Conservation (phyloP, 1,139 yeast species). For the Taphrina sp. region DNA sequence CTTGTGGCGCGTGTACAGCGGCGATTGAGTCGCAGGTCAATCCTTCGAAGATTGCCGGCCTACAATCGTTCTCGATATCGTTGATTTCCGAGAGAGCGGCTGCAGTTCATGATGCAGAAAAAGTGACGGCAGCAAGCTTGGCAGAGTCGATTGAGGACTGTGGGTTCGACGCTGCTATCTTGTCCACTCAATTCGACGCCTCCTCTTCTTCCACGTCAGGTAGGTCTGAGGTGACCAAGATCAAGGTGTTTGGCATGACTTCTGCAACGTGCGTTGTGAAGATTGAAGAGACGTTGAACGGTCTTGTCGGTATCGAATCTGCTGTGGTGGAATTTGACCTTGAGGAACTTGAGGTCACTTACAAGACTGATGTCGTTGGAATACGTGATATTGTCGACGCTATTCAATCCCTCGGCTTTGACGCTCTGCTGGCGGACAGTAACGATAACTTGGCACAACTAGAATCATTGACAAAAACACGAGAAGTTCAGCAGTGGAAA, state of each 20-base stretch:
- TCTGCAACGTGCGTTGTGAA: constrained; percentile 78
- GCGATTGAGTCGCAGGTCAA: constrained; percentile 58
- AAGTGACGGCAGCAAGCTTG: constrained; percentile 1
- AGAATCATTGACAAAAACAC: constrained; percentile 61
- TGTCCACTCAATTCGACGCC: no score
- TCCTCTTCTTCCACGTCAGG: constrained; percentile 1
- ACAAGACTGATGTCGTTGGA: constrained; percentile 44
- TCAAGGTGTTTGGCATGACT: constrained; percentile 70
- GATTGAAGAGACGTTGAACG: constrained; percentile 56
- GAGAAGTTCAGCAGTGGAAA: constrained; percentile 73
- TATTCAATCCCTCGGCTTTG: constrained; percentile 53
- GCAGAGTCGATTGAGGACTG: constrained; percentile 35
- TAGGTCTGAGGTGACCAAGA: constrained; percentile 2
- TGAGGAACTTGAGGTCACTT: constrained; percentile 63
- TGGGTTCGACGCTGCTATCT: constrained; percentile 33
- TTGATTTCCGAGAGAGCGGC: constrained; percentile 23
- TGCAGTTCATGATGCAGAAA: constrained; percentile 16
- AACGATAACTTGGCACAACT: constrained; percentile 63
- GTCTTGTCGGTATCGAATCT: constrained; percentile 51
- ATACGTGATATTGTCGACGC: constrained; percentile 58
- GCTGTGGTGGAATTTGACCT: constrained; percentile 71
- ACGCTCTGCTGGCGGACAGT: constrained; percentile 48
- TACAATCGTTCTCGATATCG: constrained; percentile 11
- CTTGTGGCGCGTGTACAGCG: constrained; percentile 78
- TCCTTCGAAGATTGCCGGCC: constrained; percentile 12